A percentile compares a stretch with the other conserved stretches of the same genome.
Conservation (phyloP, 176 grass and related monocot genomes). For the Typha latifolia region DNA sequence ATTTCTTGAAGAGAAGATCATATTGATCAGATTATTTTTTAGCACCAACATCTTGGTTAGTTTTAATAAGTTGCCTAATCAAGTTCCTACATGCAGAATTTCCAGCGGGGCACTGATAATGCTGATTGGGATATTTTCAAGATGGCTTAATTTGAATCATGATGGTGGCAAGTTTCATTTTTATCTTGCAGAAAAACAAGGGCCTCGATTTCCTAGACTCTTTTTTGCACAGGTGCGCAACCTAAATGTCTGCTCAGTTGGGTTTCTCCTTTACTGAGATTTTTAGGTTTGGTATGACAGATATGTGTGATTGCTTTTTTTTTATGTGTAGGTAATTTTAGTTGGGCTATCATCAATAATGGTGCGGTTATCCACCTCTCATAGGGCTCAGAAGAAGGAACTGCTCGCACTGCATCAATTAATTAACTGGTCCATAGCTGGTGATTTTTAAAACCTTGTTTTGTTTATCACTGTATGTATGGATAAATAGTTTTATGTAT, state of each 20-base stretch:
- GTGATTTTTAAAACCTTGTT: constrained; percentile 20
- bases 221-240: constrained; percentile 63
- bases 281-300: not conserved
- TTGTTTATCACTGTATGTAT: not conserved
- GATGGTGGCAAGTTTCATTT: constrained; percentile 37
- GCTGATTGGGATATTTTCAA: constrained; percentile 51
- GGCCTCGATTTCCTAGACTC: constrained; percentile 34
- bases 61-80: not conserved
- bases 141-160: constrained; percentile 53
- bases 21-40: no score
- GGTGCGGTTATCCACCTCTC: constrained; percentile 84
- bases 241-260: not conserved
- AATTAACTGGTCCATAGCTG: constrained; percentile 74
- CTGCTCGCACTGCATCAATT: constrained; percentile 71
- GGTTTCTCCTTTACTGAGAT: no score
- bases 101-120: constrained; percentile 67
- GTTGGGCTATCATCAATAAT: constrained; percentile 75
- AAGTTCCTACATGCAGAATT: constrained; percentile 53
- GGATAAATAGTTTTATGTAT: no score
- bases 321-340: constrained; percentile 51
- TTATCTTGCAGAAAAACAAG: constrained; percentile 54
- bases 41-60: no score
- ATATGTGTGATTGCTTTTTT: not conserved
- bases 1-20: no score
- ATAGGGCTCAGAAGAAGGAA: constrained; percentile 65